Base-by-base conservation (phyloP, 1,284 basidiomycete species). In the Athelia sp. region DNA sequence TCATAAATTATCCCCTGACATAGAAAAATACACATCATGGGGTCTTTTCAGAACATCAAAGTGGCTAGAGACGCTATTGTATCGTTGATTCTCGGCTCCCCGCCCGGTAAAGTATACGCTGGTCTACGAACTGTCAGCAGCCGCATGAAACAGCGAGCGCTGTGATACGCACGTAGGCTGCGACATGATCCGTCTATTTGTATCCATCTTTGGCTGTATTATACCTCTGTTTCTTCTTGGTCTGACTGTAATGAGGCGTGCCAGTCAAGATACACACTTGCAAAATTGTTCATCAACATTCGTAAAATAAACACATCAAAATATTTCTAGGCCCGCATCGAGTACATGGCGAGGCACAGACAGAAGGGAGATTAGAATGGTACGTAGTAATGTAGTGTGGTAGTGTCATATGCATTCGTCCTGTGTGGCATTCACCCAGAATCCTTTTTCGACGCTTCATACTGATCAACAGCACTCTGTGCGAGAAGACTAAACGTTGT, bases 21-120 rank as follows among this genome's bases (percentile, higher is more conserved):
- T 53, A 92, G 90, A 18, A 94, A 94, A 81, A 95, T 96, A 26
- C 92, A 95, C 60, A 94, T 96, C 57, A 81, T 96, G 66, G 93
- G 93, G 42, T 92, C 92, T 24, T 95, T 94, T 76, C 87, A 90
- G 71, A 98, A 98, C 63, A 98, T 99, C 76, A 98, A 96, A 70
- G 84, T 98, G 57, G 96, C 96, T 0, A 81, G 94, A 51, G 95
- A 98, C 64, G 93, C 96, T 8, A 87, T 99, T 55, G 95, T 98
- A 22, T 94, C 90, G 19, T 81, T 96, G 40, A 98, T 98, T 60
- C 78, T 98, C 35, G 95, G 95, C 49, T 94, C 91, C 14, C 95
- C 95, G 1, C 95, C 96, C 36, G 95, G 95, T 50, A 98, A 98
- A 64, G 95, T 98, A 1, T 98, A 98, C 61, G 90, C 92, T 15